Evolutionary conservation across 148 eudicot species (phyloP).

Genomic region (Drosera capensis): DNA sequence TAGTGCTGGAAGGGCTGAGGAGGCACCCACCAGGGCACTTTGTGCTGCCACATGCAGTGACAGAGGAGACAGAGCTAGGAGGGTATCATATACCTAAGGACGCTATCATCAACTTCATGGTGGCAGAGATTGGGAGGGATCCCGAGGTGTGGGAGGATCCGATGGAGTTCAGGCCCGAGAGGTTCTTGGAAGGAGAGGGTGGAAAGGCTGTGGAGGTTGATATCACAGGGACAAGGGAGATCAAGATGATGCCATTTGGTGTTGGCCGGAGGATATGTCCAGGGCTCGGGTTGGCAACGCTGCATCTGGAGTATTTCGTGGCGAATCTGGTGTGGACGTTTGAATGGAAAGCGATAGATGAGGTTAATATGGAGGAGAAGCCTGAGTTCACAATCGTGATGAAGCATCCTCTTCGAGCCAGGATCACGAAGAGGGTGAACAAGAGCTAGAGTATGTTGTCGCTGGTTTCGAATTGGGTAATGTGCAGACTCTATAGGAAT

Average conservation of each 20-base stretch:
- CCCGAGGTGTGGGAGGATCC: constrained; percentile 47
- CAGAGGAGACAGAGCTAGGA: constrained; percentile 23
- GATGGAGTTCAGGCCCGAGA: constrained; percentile 45
- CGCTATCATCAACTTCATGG: constrained; percentile 31
- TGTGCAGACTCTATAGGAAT: too few relatives aligned
- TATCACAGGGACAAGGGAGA: constrained; percentile 33
- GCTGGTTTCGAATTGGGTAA: too few relatives aligned
- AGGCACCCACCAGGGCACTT: constrained; percentile 53
- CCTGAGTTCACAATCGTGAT: constrained; percentile 31
- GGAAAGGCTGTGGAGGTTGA: constrained; percentile 11
- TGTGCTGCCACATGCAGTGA: constrained; percentile 33
- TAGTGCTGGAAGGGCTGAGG: constrained; percentile 40
- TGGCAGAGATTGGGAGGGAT: constrained; percentile 47
- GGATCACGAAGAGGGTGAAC: too few relatives aligned
- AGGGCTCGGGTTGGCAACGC: constrained; percentile 26
- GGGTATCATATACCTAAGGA: constrained; percentile 30
- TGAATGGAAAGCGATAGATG: constrained; percentile 22
- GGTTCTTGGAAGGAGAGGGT: constrained; percentile 14
- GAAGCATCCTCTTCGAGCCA: constrained; percentile 34
- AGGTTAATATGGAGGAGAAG: constrained; percentile 33
- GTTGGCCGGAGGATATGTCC: constrained; percentile 61
- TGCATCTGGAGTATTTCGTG: constrained; percentile 47
- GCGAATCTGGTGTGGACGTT: constrained; percentile 45
- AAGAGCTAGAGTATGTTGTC: too few relatives aligned
- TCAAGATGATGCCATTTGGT: constrained; percentile 65